Evolutionary conservation across 2,329 filamentous ascomycete species (phyloP), one percentile per base, ranked within the genome.

Genomic region (Plenodomus tracheiphilus): DNA sequence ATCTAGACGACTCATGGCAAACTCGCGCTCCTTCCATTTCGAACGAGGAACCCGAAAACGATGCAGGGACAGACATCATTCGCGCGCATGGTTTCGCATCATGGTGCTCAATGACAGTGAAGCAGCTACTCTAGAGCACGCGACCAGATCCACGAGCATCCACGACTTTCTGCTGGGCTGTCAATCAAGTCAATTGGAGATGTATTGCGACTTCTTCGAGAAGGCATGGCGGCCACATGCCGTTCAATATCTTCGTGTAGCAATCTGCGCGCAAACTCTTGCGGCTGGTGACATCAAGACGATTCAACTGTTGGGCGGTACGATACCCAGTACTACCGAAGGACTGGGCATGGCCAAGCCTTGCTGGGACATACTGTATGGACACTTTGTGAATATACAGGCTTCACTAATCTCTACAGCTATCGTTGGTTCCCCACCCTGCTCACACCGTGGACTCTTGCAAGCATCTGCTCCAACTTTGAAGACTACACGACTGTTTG

Each of bases 21-120:
- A 20, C 40, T 7, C 1, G 16, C 4, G 43, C 49, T 2, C 51
- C 59, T 2, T 49, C 53, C 10, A 40, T 17, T 2, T 39, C 32
- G 7, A 46, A 41, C 3, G 41, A 45, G 3, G n/a, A 46, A 16
- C 17, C 39, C 9, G 19, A n/a, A 2, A 20, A 39, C 4, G 64
- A 68, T 22, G 41, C 25, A 10, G 65, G 64, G 0, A 56, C 56
- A 1, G 58, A 67, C 2, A 65, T 69, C 32, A 41, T 67, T 8
- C 39, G 64, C 39, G 64, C 5, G 41, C 63, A 0, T 66, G 64
- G 65, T 66, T 69, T 21, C 49, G 64, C 1, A 68, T 69, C 28
- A 67, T 69, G 63, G 45, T 68, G 1, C 36, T 68, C 1, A 62
- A 69, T 32, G 61, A 66, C 13, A 68, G 65, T 34, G 64, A 67